A percentile compares a stretch with the other conserved stretches of the same genome.
phyloP scores from a whole-genome alignment of 192 early-diverging fungal species.

The Coemansia sp. region DNA sequence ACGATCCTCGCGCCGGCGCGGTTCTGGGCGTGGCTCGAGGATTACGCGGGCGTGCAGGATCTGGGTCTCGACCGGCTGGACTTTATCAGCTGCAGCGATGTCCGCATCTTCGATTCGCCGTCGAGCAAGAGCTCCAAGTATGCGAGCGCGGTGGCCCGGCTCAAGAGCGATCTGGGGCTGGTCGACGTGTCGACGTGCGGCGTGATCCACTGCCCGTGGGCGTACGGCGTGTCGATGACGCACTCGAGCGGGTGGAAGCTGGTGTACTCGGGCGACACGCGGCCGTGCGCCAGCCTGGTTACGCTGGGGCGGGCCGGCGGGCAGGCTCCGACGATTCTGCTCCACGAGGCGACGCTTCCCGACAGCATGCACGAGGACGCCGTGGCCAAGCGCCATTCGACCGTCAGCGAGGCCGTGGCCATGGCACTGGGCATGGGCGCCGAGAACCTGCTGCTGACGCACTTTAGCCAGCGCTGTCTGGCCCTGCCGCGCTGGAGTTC shows the following conservation, averaged over 20 bases:
- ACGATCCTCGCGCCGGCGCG: conserved; percentile 50
- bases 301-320: conserved; percentile 61
- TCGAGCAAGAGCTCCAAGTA: not conserved
- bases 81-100: conserved; percentile 44
- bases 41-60: conserved; percentile 46
- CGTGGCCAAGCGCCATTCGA: conserved; percentile 77
- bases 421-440: conserved; percentile 85
- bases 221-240: conserved; percentile 74
- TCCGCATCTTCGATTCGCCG: conserved; percentile 14
- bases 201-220: conserved; percentile 81
- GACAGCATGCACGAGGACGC: conserved; percentile 72
- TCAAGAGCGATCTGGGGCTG: conserved; percentile 53
- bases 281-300: conserved; percentile 76
- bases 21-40: conserved; percentile 50
- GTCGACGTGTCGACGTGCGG: conserved; percentile 59
- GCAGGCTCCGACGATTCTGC: conserved; percentile 59
- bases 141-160: not conserved
- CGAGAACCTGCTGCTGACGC: conserved; percentile 80
- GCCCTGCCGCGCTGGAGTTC: conserved; percentile 29
- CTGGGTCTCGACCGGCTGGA: conserved; percentile 45
- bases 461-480: conserved; percentile 92
- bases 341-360: conserved; percentile 93
- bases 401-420: conserved; percentile 80
- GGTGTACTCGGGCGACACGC: conserved; percentile 93
- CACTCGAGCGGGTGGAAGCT: conserved; percentile 74